Evolutionary conservation across 140 eudicot genomes (phyloP).

Genomic region (Flaveria floridana): DNA sequence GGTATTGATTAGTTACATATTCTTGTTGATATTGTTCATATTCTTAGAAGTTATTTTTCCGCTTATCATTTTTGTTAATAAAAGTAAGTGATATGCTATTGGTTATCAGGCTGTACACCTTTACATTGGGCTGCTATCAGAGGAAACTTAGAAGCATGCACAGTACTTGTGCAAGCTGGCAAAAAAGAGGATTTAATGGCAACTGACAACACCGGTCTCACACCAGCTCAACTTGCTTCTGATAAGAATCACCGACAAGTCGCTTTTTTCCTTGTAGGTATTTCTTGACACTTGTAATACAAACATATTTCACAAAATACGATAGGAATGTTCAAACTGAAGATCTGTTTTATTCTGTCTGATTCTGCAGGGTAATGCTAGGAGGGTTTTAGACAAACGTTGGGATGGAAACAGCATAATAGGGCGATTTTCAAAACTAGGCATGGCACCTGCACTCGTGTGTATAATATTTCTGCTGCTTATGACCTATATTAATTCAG

Average conservation of each 20-base stretch:
- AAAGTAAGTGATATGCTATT: slow-evolving; percentile 11
- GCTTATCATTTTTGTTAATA: not conserved
- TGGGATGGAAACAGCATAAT: slow-evolving; percentile 60
- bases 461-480: slow-evolving; percentile 70
- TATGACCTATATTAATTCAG: slow-evolving; percentile 67
- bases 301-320: not conserved
- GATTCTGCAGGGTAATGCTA: slow-evolving; percentile 83
- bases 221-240: slow-evolving; percentile 97
- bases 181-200: slow-evolving; percentile 87
- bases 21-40: not conserved
- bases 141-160: slow-evolving; percentile 97
- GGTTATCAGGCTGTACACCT: slow-evolving; percentile 80
- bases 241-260: slow-evolving; percentile 98
- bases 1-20: slow-evolving; percentile 45
- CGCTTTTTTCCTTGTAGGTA: slow-evolving; percentile 99
- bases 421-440: slow-evolving; percentile 76
- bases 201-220: slow-evolving; percentile 89
- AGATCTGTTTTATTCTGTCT: slow-evolving; percentile 17
- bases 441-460: slow-evolving; percentile 87
- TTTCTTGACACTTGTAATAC: slow-evolving; percentile 34
- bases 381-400: slow-evolving; percentile 74
- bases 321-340: not conserved
- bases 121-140: slow-evolving; percentile 98
- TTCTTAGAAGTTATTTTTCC: not conserved
- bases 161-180: slow-evolving; percentile 94